Conservation (phyloP, 345 rosid genomes). For the Erysimum cheiranthoides region DNA sequence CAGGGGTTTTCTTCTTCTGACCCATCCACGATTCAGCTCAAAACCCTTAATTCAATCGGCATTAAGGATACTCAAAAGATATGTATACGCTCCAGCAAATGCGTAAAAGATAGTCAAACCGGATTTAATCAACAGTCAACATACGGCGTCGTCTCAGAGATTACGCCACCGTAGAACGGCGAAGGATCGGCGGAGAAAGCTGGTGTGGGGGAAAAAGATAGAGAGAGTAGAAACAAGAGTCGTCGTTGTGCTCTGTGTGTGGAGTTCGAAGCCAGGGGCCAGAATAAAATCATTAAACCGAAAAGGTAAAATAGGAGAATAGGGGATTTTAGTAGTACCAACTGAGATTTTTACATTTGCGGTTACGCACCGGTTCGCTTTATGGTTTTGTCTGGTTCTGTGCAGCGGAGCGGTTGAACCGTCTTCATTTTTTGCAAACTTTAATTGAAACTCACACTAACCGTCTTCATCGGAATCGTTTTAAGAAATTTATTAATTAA, state of each 20-base stretch:
- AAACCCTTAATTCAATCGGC: constrained; percentile 46
- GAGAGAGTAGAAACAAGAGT: constrained; percentile 36
- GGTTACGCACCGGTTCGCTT: constrained; percentile 19
- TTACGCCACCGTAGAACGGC: constrained; percentile 25
- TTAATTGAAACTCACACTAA: background rate
- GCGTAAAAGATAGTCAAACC: constrained; percentile 29
- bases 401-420: background rate
- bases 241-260: constrained; percentile 32
- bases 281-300: constrained; percentile 6
- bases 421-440: background rate
- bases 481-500: no score
- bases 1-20: constrained; percentile 68
- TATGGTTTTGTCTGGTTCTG: background rate
- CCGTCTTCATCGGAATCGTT: no score
- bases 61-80: constrained; percentile 39
- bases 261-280: constrained; percentile 16
- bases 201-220: constrained; percentile 43
- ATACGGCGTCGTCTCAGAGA: constrained; percentile 5
- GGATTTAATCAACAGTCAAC: constrained; percentile 21
- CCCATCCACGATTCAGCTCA: constrained; percentile 63
- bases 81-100: background rate
- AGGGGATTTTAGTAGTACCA: background rate
- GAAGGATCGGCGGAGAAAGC: constrained; percentile 54
- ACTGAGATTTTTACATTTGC: constrained; percentile 17
- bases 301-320: constrained; percentile 1